Percentiles rank a stretch among this genome's conserved stretches.
These are phyloP conservation scores for Trametes sanguinea DNA, from an alignment of 768 basidiomycete genomes.

Conservation along the genomic window DNA sequence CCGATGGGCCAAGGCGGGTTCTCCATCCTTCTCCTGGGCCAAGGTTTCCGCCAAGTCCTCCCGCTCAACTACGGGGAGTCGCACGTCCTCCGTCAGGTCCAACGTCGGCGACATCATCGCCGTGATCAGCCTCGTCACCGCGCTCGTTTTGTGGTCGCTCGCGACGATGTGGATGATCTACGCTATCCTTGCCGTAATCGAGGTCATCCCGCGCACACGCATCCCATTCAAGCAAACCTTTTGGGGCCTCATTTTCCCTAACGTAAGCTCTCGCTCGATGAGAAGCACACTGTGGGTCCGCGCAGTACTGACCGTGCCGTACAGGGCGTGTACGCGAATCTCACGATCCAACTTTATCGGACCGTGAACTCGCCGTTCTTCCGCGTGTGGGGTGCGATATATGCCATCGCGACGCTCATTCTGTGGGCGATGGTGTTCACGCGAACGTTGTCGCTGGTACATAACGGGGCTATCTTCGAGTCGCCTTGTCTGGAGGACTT, in stretches of 20 bases:
- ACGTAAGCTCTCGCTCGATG: conserved; percentile 42
- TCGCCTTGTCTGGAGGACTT: conserved; percentile 43
- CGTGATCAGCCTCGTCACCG: conserved; percentile 46
- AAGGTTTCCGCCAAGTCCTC: conserved; percentile 42
- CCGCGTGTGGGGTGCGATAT: conserved; percentile 58
- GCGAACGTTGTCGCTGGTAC: conserved; percentile 42
- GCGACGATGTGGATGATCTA: conserved; percentile 65
- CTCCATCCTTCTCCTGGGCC: conserved; percentile 56
- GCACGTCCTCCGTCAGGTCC: conserved; percentile 36
- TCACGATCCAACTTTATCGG: conserved; percentile 53
- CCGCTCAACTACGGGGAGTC: conserved; percentile 38
- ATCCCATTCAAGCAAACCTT: conserved; percentile 58
- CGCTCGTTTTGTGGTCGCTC: conserved; percentile 62
- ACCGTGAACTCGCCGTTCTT: conserved; percentile 57
- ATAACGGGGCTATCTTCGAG: conserved; percentile 44
- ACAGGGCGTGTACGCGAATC: conserved; percentile 67
- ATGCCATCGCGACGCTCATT: conserved; percentile 49
- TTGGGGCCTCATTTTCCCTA: conserved; percentile 75
- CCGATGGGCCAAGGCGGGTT: conserved; percentile 71
- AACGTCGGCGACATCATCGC: conserved; percentile 45
- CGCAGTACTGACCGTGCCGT: conserved; percentile 7
- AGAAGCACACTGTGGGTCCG: neutral
- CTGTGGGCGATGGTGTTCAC: conserved; percentile 53
- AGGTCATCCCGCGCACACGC: conserved; percentile 41
- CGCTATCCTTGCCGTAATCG: conserved; percentile 51